Conservation (phyloP, 495 filamentous ascomycete species). For the Penicillium egyptiacum region DNA sequence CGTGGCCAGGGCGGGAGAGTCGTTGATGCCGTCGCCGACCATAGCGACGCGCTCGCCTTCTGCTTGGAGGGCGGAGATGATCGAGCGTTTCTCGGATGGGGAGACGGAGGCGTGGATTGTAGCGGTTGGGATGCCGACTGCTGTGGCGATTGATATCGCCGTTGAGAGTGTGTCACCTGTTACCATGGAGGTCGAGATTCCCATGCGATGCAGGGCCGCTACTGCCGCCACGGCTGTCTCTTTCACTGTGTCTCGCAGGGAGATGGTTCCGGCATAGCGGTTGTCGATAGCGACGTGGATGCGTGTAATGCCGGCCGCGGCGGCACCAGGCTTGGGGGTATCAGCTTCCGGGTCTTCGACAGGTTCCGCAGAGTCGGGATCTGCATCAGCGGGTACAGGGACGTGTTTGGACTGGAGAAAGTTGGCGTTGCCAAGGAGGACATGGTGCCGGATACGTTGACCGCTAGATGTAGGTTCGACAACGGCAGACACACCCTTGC, state of each 20-base stretch:
- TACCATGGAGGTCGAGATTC: constrained; percentile 84
- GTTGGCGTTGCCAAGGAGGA: constrained; percentile 77
- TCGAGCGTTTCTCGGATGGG: constrained; percentile 82
- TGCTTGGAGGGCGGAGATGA: constrained; percentile 73
- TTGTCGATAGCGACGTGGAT: constrained; percentile 89
- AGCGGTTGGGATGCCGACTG: constrained; percentile 74
- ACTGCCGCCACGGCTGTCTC: constrained; percentile 79
- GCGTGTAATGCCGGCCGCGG: constrained; percentile 69
- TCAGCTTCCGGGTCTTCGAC: constrained; percentile 23
- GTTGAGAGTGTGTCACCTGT: constrained; percentile 87
- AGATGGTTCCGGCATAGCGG: constrained; percentile 74
- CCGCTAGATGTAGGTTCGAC: constrained; percentile 72
- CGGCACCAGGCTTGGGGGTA: constrained; percentile 27
- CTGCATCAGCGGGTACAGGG: constrained; percentile 62
- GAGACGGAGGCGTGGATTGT: constrained; percentile 80
- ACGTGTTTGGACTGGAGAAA: constrained; percentile 72
- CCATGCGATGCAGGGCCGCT: constrained; percentile 78
- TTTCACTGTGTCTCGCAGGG: constrained; percentile 88
- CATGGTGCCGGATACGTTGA: constrained; percentile 67
- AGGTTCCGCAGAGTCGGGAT: constrained; percentile 35
- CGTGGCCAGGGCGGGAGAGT: constrained; percentile 92
- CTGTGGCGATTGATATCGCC: constrained; percentile 75
- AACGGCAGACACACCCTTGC: constrained; percentile 77
- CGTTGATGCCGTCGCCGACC: constrained; percentile 99
- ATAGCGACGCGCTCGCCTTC: constrained; percentile 80